These are phyloP conservation scores for Suhomyces tanzawaensis DNA, from an alignment of 805 yeast genomes.

Conservation along the genomic window DNA sequence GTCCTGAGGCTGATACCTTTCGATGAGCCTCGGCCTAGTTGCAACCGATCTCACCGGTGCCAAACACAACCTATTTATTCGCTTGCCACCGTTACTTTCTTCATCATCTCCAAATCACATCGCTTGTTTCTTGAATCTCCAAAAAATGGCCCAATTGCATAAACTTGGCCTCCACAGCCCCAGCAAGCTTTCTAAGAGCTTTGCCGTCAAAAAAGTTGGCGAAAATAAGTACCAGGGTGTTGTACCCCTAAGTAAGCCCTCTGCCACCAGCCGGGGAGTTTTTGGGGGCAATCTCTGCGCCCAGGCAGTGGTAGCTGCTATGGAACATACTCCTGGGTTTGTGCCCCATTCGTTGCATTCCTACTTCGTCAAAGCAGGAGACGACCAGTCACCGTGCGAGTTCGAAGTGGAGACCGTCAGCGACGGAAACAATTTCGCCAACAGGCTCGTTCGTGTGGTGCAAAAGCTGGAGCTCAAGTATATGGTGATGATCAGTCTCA, in stretches of 20 bases:
- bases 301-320: slow-evolving; percentile 36
- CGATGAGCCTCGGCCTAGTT: too few relatives aligned
- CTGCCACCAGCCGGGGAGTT: slow-evolving; percentile 29
- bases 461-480: slow-evolving; percentile 32
- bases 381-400: slow-evolving; percentile 25
- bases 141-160: too few relatives aligned
- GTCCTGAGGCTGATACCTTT: too few relatives aligned
- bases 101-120: too few relatives aligned
- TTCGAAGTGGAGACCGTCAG: slow-evolving; percentile 35
- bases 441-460: slow-evolving; percentile 27
- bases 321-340: slow-evolving; percentile 27
- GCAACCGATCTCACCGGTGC: too few relatives aligned
- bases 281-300: slow-evolving; percentile 40
- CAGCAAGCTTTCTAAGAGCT: not conserved
- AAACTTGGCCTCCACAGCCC: too few relatives aligned
- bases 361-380: slow-evolving; percentile 39
- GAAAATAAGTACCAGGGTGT: slow-evolving; percentile 13
- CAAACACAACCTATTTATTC: too few relatives aligned
- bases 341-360: slow-evolving; percentile 43
- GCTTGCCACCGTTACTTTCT: too few relatives aligned
- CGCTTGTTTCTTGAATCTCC: too few relatives aligned
- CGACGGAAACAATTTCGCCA: slow-evolving; percentile 36
- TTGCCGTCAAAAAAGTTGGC: slow-evolving; percentile 12
- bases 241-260: slow-evolving; percentile 20
- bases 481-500: slow-evolving; percentile 35